phyloP scores from a whole-genome alignment of 164 flowering plant genomes.

The Piper longum region DNA sequence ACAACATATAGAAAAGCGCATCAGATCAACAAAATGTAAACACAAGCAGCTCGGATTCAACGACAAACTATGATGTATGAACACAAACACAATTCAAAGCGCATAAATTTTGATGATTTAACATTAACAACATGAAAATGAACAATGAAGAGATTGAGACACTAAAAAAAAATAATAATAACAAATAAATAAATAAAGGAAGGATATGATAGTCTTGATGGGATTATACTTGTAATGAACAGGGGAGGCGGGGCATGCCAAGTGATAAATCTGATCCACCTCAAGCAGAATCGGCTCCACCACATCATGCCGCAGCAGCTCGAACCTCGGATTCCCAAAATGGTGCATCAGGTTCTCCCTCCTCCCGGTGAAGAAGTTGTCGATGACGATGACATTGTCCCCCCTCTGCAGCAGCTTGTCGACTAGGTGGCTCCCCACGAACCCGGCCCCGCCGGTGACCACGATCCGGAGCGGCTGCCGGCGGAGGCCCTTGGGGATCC shows the following conservation, averaged over 20 bases:
- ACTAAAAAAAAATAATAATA: too few relatives aligned
- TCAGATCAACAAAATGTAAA: too few relatives aligned
- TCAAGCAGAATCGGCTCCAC: conserved; percentile 94
- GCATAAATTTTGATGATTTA: too few relatives aligned
- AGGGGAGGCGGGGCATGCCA: conserved; percentile 97
- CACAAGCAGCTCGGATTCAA: too few relatives aligned
- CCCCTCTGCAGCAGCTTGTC: conserved; percentile 76
- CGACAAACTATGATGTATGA: too few relatives aligned
- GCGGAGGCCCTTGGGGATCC: conserved; percentile 55
- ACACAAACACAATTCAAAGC: too few relatives aligned
- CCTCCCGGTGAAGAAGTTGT: conserved; percentile 95
- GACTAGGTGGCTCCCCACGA: conserved; percentile 92
- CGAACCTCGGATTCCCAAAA: conserved; percentile 73
- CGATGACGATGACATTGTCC: conserved; percentile 79
- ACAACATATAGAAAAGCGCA: too few relatives aligned
- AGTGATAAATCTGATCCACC: conserved; percentile 94
- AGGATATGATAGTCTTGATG: conserved; percentile 95
- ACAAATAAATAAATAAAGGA: too few relatives aligned
- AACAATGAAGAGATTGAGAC: background rate
- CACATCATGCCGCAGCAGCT: conserved; percentile 88
- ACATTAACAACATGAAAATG: background rate
- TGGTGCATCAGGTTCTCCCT: conserved; percentile 82
- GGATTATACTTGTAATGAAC: conserved; percentile 96
- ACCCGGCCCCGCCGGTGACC: conserved; percentile 95
- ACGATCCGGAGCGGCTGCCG: conserved; percentile 50